Conservation (phyloP, 805 yeast genomes). For the Scheffersomyces stipitis region DNA sequence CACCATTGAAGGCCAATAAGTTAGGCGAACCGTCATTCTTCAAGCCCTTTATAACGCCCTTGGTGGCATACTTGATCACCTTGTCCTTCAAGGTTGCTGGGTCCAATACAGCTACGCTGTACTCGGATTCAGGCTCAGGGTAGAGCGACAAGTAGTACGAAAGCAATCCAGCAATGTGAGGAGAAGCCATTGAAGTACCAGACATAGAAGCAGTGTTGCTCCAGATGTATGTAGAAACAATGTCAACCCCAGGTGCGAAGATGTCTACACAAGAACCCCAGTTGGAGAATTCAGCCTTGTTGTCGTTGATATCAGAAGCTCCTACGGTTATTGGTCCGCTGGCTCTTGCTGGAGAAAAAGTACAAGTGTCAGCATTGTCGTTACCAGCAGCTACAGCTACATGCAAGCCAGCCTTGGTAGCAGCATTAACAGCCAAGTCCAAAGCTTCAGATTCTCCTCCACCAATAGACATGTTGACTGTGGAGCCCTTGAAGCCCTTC, state of each 20-base stretch:
- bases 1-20: slow-evolving; percentile 77
- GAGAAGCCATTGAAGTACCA: slow-evolving; percentile 99
- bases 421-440: slow-evolving; percentile 87
- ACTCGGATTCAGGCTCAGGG: slow-evolving; percentile 70
- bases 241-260: slow-evolving; percentile 93
- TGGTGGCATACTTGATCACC: slow-evolving; percentile 66
- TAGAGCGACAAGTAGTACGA: slow-evolving; percentile 86
- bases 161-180: slow-evolving; percentile 90
- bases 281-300: slow-evolving; percentile 94
- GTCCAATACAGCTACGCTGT: slow-evolving; percentile 55
- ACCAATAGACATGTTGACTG: slow-evolving; percentile 92
- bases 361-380: slow-evolving; percentile 90
- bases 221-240: slow-evolving; percentile 82
- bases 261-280: slow-evolving; percentile 95
- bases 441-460: slow-evolving; percentile 89
- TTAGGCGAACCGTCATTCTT: slow-evolving; percentile 73
- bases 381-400: slow-evolving; percentile 98
- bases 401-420: slow-evolving; percentile 82
- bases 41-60: slow-evolving; percentile 56
- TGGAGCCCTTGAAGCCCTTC: slow-evolving; percentile 77
- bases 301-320: slow-evolving; percentile 85
- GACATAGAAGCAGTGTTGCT: slow-evolving; percentile 78
- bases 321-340: slow-evolving; percentile 88
- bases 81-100: slow-evolving; percentile 78
- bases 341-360: slow-evolving; percentile 88